Evolutionary conservation across 805 yeast genomes (phyloP).

Genomic region (Danielozyma ontarioensis): DNA sequence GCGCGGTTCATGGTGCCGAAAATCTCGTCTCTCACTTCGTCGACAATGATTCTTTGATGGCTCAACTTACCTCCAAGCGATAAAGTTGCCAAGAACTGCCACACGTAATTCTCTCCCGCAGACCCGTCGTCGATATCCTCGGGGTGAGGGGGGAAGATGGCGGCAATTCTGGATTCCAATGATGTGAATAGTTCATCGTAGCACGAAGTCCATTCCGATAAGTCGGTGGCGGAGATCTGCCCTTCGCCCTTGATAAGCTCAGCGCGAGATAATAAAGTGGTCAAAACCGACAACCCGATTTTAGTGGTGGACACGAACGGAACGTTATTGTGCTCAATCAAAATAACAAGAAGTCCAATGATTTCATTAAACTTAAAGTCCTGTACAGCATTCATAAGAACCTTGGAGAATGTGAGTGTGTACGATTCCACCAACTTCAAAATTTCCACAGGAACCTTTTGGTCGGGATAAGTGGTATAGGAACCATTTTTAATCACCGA

Average conservation of each 20-base stretch:
- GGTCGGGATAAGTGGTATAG: slow-evolving; percentile 54
- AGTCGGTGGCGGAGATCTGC: slow-evolving; percentile 47
- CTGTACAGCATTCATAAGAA: slow-evolving; percentile 75
- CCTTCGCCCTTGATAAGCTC: slow-evolving; percentile 88
- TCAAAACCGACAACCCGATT: slow-evolving; percentile 80
- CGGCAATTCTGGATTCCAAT: slow-evolving; percentile 69
- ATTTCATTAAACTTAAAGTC: slow-evolving; percentile 79
- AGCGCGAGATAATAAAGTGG: slow-evolving; percentile 87
- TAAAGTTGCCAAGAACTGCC: slow-evolving; percentile 95
- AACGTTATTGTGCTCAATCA: slow-evolving; percentile 67
- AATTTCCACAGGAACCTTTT: slow-evolving; percentile 49
- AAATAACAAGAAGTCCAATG: slow-evolving; percentile 64
- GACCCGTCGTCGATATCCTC: slow-evolving; percentile 56
- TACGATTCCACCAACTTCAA: slow-evolving; percentile 67
- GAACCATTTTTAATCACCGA: slow-evolving; percentile 76
- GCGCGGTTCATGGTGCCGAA: slow-evolving; percentile 83
- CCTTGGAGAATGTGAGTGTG: slow-evolving; percentile 76
- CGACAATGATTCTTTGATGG: slow-evolving; percentile 91
- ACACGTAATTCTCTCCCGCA: slow-evolving; percentile 55
- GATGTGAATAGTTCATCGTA: slow-evolving; percentile 79
- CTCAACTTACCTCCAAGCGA: slow-evolving; percentile 86
- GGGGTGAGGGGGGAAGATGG: slow-evolving; percentile 73
- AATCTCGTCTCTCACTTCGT: slow-evolving; percentile 88
- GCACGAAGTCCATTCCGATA: slow-evolving; percentile 69
- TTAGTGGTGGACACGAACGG: slow-evolving; percentile 65